Percentiles rank a stretch among this genome's conserved stretches.
phyloP scores from a whole-genome alignment of 2,329 filamentous ascomycete species.

The Elsinoe arachidis region DNA sequence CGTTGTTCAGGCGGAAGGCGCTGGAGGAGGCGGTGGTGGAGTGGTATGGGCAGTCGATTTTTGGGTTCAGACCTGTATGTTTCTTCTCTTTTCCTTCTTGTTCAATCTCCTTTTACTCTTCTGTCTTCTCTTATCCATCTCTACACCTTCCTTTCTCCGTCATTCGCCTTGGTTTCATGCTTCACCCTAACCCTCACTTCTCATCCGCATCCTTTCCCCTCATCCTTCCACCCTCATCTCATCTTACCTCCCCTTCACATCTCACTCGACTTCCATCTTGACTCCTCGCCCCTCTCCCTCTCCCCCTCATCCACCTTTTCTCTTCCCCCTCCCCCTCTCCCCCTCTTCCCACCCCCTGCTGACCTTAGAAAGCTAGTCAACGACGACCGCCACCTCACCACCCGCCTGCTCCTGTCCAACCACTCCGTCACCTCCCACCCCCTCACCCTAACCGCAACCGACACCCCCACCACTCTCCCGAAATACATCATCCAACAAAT shows the following conservation, averaged over 20 bases:
- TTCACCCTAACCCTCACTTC: too few relatives aligned
- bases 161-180: not conserved
- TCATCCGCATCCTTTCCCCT: too few relatives aligned
- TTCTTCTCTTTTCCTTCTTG: not conserved
- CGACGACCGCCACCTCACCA: conserved; percentile 11
- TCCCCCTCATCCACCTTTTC: not conserved
- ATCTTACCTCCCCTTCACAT: too few relatives aligned
- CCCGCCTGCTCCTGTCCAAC: conserved; percentile 1
- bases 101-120: not conserved
- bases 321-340: not conserved
- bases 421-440: conserved; percentile 1
- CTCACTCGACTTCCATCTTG: too few relatives aligned
- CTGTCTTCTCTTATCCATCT: too few relatives aligned
- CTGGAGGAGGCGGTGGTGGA: not conserved
- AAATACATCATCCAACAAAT: conserved; percentile 8
- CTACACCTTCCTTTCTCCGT: not conserved
- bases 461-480: conserved; percentile 6
- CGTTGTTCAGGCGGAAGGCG: not conserved
- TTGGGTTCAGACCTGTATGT: conserved; percentile 3
- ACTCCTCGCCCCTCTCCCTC: too few relatives aligned
- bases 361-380: not conserved
- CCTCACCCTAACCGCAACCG: conserved; percentile 1
- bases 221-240: too few relatives aligned
- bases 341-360: not conserved
- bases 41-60: not conserved